These are phyloP conservation scores for Sporothrix pallida DNA, from an alignment of 2,329 filamentous ascomycete genomes.

Conservation along the genomic window DNA sequence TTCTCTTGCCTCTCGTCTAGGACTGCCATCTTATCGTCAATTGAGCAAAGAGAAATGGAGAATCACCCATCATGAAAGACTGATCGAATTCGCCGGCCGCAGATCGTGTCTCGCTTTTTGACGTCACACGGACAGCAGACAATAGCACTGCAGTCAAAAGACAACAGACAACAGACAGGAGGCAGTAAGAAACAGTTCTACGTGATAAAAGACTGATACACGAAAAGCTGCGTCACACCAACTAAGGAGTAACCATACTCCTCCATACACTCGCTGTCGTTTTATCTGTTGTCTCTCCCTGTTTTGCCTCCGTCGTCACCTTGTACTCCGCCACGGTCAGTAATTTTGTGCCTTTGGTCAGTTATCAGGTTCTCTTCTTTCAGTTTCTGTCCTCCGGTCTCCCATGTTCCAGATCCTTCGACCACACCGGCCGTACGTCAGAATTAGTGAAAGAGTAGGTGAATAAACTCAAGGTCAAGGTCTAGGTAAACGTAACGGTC, in stretches of 20 bases:
- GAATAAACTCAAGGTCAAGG: neutral
- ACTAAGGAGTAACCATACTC: neutral
- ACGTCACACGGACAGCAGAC: neutral
- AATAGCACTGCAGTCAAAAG: neutral
- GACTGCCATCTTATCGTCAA: no score
- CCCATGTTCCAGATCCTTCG: constrained; percentile 18
- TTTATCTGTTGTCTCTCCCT: neutral
- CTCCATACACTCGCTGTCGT: neutral
- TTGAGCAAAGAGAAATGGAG: neutral
- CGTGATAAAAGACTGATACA: neutral
- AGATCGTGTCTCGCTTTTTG: neutral
- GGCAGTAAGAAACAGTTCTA: neutral
- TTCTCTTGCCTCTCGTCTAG: neutral
- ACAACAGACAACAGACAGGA: neutral
- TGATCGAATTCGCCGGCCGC: neutral
- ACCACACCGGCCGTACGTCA: constrained; percentile 12
- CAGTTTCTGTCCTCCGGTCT: neutral
- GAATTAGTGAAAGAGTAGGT: neutral
- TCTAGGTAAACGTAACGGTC: neutral
- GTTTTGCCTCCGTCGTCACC: neutral
- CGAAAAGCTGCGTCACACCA: constrained; percentile 7
- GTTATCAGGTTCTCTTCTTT: neutral
- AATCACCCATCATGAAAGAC: neutral
- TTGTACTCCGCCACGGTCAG: neutral
- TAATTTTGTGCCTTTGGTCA: neutral